A percentile compares a stretch with the other conserved stretches of the same genome.
phyloP scores from a whole-genome alignment of 345 rosid species.

The Euphorbia peplus region DNA sequence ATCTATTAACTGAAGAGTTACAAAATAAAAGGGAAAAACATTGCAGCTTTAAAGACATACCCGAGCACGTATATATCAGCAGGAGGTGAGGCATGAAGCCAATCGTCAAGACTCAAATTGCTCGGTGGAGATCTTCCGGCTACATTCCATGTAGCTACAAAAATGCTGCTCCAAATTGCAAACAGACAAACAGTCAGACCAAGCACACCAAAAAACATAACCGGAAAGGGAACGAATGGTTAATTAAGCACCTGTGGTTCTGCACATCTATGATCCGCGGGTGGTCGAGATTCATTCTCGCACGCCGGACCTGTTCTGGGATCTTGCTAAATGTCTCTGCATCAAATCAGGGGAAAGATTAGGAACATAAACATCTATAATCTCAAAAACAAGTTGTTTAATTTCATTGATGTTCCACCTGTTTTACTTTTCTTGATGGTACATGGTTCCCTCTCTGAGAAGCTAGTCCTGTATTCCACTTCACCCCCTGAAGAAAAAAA shows the following conservation, averaged over 20 bases:
- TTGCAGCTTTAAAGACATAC: conserved; percentile 35
- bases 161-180: conserved; percentile 56
- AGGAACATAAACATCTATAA: neutral
- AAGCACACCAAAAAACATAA: neutral
- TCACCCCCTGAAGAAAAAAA: conserved; percentile 48
- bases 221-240: no score
- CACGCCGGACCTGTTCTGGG: conserved; percentile 61
- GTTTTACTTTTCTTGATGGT: conserved; percentile 83
- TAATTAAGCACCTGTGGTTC: conserved; percentile 69
- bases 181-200: conserved; percentile 13
- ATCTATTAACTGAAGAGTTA: conserved; percentile 5
- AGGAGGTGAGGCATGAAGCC: conserved; percentile 96
- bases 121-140: conserved; percentile 90
- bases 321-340: conserved; percentile 76
- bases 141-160: conserved; percentile 95
- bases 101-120: conserved; percentile 83
- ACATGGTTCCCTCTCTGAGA: conserved; percentile 76
- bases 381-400: neutral
- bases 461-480: conserved; percentile 65
- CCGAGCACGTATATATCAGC: conserved; percentile 97
- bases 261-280: conserved; percentile 95
- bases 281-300: conserved; percentile 87
- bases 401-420: conserved; percentile 39
- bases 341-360: conserved; percentile 14
- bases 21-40: conserved; percentile 15